Evolutionary conservation across 495 filamentous ascomycete species (phyloP).

Genomic region (Mytilinidion resinicola): DNA sequence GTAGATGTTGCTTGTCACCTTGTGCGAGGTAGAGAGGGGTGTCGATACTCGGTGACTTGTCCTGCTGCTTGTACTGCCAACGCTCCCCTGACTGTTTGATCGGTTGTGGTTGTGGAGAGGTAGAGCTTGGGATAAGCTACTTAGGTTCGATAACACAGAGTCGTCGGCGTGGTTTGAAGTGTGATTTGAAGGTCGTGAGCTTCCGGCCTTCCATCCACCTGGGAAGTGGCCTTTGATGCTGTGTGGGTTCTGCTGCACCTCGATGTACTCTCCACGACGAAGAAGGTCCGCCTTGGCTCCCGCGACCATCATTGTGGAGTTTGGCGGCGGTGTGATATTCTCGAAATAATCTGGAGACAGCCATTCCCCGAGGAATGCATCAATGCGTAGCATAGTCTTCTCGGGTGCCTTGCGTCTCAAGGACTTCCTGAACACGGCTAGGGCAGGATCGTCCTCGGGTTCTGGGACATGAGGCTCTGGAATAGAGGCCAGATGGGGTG

Average conservation of each 20-base stretch:
- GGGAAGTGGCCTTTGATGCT: constrained; percentile 46
- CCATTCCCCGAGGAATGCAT: constrained; percentile 95
- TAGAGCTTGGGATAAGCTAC: constrained; percentile 30
- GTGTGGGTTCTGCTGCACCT: constrained; percentile 34
- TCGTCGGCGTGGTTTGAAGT: constrained; percentile 31
- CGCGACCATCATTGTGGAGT: constrained; percentile 77
- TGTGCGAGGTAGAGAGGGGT: constrained; percentile 16
- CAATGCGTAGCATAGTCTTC: constrained; percentile 66
- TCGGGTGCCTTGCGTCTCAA: constrained; percentile 10
- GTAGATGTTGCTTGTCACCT: constrained; percentile 43
- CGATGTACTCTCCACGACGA: constrained; percentile 57
- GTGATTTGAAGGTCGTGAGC: constrained; percentile 11
- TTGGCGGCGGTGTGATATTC: constrained; percentile 80
- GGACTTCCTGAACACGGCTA: constrained; percentile 5
- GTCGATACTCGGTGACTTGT: constrained; percentile 2
- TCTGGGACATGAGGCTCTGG: constrained; percentile 10
- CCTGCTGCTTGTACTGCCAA: constrained; percentile 2
- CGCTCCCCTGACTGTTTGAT: constrained; percentile 37
- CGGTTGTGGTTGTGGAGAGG: constrained; percentile 40
- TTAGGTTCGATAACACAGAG: constrained; percentile 23
- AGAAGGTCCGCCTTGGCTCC: constrained; percentile 79
- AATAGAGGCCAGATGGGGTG: constrained; percentile 14
- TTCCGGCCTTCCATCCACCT: constrained; percentile 52
- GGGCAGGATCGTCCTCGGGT: constrained; percentile 15
- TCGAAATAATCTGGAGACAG: constrained; percentile 88